Evolutionary conservation across 345 rosid species (phyloP), one percentile per base, ranked within the genome.

Genomic region (Pistacia integerrima): DNA sequence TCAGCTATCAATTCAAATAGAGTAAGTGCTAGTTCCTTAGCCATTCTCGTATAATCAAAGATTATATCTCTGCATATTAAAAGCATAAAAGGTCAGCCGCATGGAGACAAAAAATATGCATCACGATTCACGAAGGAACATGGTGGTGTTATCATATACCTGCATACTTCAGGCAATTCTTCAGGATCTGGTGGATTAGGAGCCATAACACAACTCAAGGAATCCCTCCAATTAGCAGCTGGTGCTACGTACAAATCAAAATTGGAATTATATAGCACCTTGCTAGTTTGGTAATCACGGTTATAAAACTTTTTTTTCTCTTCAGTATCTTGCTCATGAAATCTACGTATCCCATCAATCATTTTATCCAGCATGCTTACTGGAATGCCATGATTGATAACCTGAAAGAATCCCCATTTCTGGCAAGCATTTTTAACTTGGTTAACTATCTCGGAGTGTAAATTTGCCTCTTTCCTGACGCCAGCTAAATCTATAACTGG

Each of bases 391-490:
- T 86, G 90, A 65, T 86, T 87, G 18, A 82, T 25, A 17, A 82
- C 84, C 76, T 75, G 81, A 38, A 88, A 88, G 59, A 85, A 84
- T 0, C 92, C 92, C 87, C 88, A 86, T 5, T 70, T 82, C 79
- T 78, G 80, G 46, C 86, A 80, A 4, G 90, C 87, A 8, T 49
- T 69, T 36, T 74, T 41, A 10, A 88, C 36, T 48, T 75, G 30
- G 14, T 56, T 65, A 9, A 84, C 67, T 7, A 80, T 70, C 67
- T 51, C 67, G 28, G 35, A 30, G 20, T 76, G 80, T 17, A 5
- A 58, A 69, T 18, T 30, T 11, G 73, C 20, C 56, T 57, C 70
- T 57, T 35, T 7, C 7, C 69, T 33, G 41, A 69, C 20, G 2
- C 77, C 84, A 57, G 59, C 46, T 3, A 88, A 69, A 65, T 86